Evolutionary conservation across 2,329 filamentous ascomycete species (phyloP), one percentile per base, ranked within the genome.

Genomic region (Zarea fungicola): DNA sequence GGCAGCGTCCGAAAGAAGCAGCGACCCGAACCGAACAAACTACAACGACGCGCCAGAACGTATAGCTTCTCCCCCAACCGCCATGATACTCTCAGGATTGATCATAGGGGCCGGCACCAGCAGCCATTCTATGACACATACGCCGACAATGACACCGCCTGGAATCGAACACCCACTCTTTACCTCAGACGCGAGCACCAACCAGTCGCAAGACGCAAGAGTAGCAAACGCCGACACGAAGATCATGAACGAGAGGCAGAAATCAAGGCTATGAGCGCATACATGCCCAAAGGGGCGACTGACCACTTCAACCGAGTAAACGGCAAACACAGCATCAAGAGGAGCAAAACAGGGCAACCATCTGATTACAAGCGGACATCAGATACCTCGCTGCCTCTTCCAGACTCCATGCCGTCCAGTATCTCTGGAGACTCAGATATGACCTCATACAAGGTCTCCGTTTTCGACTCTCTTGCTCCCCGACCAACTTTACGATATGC

Each of bases 221-320:
- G 86, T 34, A 90, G 82, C 71, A 95, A 88, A 68, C 81, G 85
- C 58, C 83, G 84, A 59, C 84, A 85, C 57, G 77, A 85, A 54
- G 87, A 95, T 54, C 80, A 82, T 62, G 77, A 85, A 51, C 80
- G 92, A 50, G 91, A 96, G 67, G 88, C 88, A 54, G 89, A 96
- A 67, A 90, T 96, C 61, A 87, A 84, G 62, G 83, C 88, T 47
- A 88, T 96, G 86, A 87, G 81, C 60, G 80, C 81, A 34, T 78
- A 77, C 52, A 78, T 84, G 56, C 83, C 87, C 6, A 72, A 75
- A 26, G 79, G 77, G 64, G 77, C 77, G 46, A 72, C 81, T 39
- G 76, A 86, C 39, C 45, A 21, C 5, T 16, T 41, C 18, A n/a
- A 23, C 4, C 34, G 29, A 9, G 77, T 80, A 51, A 78, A 75